These are phyloP conservation scores for Blepharisma undulans DNA, from an alignment of 169 alveolate genomes.

Conservation along the genomic window DNA sequence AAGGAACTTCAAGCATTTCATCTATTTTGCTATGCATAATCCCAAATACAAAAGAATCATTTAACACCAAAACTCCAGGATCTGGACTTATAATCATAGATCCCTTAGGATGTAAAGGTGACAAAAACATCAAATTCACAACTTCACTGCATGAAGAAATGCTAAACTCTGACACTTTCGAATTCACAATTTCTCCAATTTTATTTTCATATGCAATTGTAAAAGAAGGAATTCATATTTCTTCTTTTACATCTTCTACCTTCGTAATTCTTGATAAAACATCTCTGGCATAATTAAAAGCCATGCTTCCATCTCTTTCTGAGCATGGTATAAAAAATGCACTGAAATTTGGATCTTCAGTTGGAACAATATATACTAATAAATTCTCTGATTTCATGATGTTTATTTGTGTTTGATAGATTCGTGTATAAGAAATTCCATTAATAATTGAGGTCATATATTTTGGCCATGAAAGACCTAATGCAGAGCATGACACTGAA, in stretches of 20 bases:
- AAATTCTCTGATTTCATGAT: not conserved
- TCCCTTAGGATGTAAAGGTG: slow-evolving; percentile 15
- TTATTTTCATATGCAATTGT: not conserved
- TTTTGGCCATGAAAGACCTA: slow-evolving; percentile 19
- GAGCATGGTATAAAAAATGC: not conserved
- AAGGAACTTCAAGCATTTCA: slow-evolving; percentile 23
- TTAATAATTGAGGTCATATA: not conserved
- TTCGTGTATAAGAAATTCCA: not conserved
- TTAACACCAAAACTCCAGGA: not conserved
- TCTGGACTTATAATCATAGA: not conserved
- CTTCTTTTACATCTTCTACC: not conserved
- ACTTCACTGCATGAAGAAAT: not conserved
- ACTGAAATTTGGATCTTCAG: slow-evolving; percentile 37
- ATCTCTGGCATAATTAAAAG: not conserved
- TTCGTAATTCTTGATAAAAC: not conserved
- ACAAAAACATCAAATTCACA: not conserved
- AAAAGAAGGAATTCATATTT: slow-evolving; percentile 28
- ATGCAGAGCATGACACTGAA: slow-evolving; percentile 31
- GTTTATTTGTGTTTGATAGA: not conserved
- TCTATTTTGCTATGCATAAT: slow-evolving; percentile 19
- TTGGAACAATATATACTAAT: not conserved
- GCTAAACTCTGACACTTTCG: not conserved
- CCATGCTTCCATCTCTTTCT: not conserved
- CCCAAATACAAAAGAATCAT: not conserved
- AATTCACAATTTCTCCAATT: not conserved